Evolutionary conservation across 148 eudicot genomes (phyloP), one percentile per base, ranked within the genome.

Genomic region (Rhododendron molle): DNA sequence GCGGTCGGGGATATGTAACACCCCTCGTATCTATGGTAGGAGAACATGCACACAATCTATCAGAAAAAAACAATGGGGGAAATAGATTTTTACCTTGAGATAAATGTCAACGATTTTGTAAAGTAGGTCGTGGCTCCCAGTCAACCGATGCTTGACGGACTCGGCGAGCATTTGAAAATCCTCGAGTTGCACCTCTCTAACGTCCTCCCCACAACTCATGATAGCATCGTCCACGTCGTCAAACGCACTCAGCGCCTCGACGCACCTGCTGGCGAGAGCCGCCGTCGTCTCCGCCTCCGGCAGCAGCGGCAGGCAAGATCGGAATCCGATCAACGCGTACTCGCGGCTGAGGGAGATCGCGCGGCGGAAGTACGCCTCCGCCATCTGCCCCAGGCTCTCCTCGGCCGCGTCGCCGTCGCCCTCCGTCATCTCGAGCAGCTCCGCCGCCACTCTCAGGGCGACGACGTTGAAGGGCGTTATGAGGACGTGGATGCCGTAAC

Each of bases 251-350:
- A 96, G 46, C 62, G 90, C 91, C 76, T 92, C 95, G 11, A 96
- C 76, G 69, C 98, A 96, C 16, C 96, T 86, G 81, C 95, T 96
- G 16, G 90, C 89, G 7, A 96, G 91, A 47, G 71, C 79, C 69
- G 90, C 92, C 85, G 85, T 85, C n/a, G 89, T 91, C 89, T 96
- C 98, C 15, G 92, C 93, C 88, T 95, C 96, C 46, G 98, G 99
- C 0, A 96, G 88, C 86, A 94, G 87, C 47, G 83, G 18, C 78
- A 94, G 69, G 44, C 93, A 87, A 67, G 98, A 91, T 7, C 88
- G 88, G 56, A 94, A 89, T 44, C 93, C 93, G 4, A 85, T 89
- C 7, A 87, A 69, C 0, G 91, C 88, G 73, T 86, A 89, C 14
- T 94, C 96, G 52, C 44, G 87, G 81, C 93, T 89, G 26, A 78